Base-by-base conservation (phyloP, 2,329 filamentous ascomycete species). In the Aureobasidium leucospermi region DNA sequence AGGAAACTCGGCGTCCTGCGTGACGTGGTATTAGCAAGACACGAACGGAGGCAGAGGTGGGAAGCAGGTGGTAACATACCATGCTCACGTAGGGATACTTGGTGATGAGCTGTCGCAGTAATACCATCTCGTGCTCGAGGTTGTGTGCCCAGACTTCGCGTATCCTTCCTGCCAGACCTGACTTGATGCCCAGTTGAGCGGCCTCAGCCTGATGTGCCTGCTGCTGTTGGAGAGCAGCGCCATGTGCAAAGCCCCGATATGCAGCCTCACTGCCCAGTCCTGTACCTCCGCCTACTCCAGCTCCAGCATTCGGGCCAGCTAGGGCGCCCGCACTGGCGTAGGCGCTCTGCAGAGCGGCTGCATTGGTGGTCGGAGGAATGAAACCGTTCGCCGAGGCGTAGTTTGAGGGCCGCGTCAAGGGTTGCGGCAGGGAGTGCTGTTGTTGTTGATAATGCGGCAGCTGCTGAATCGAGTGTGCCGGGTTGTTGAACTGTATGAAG, bases 31-130 rank as follows among this genome's bases (percentile, higher is more conserved):
- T 57, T 19, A 58, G 43, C 42, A 11, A 39, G 7, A 46, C 16
- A 16, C 23, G 29, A 5, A 10, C 4, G 1, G 34, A 7, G 15
- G 7, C 4, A n/a, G 7, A 28, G n/a, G 15, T 6, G 5, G 11
- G 15, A 29, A 3, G 2, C 11, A 9, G 3, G 28, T n/a, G n/a
- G 48, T 51, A 57, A 71, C 87, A 79, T 78, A 96, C 92, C 94
- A 99, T 97, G 67, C 92, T 93, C 74, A 99, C 93, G 71, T 95
- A 97, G 43, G 91, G 90, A 73, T 95, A 97, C 68, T 88, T 89
- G 63, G 96, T 89, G 64, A 97, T 85, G 68, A 97, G 77, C 61
- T 88, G 85, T 72, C 93, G 83, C 66, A 99, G 75, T 52, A 88
- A 79, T 8, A 85, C 87, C 87, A 99, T 94, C 77, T 99, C 94